Percentiles rank a stretch among this genome's conserved stretches.
Evolutionary conservation across 2,329 filamentous ascomycete genomes (phyloP).

Genomic region (Colletotrichum sp.): DNA sequence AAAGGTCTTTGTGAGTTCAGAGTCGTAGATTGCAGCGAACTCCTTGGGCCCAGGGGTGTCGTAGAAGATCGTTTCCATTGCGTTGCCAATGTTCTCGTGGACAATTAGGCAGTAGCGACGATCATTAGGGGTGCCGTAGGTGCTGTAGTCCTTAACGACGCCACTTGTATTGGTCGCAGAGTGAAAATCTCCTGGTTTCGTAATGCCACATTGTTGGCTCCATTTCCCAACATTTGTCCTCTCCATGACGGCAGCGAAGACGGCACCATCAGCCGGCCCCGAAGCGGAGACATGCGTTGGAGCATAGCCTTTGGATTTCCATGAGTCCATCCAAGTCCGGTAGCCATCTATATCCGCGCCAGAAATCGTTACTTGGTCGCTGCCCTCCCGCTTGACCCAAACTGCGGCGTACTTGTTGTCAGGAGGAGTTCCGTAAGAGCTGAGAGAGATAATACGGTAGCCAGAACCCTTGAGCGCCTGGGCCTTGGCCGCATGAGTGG

Average conservation of each 20-base stretch:
- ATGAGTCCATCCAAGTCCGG: slow-evolving; percentile 6
- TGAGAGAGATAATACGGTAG: slow-evolving; percentile 21
- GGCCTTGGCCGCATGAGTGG: neutral
- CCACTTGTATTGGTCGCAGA: neutral
- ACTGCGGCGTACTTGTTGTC: slow-evolving; percentile 12
- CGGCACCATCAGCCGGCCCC: slow-evolving; percentile 1
- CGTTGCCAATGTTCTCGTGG: slow-evolving; percentile 16
- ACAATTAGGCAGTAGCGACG: slow-evolving; percentile 14
- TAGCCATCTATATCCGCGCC: slow-evolving; percentile 7
- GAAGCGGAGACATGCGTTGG: slow-evolving; percentile 16
- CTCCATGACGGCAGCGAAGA: slow-evolving; percentile 23
- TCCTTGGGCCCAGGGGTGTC: neutral
- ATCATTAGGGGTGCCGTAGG: slow-evolving; percentile 8
- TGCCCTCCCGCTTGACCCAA: slow-evolving; percentile 8
- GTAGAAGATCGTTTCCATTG: slow-evolving; percentile 8
- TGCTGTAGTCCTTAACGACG: slow-evolving; percentile 2
- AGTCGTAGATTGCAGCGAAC: neutral
- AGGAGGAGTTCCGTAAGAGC: slow-evolving; percentile 7
- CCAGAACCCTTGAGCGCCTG: slow-evolving; percentile 1
- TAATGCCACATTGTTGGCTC: slow-evolving; percentile 10
- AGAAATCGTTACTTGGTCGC: neutral
- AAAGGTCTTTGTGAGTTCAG: slow-evolving; percentile 17
- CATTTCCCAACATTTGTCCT: slow-evolving; percentile 3
- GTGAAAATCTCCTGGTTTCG: neutral
- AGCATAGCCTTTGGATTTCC: slow-evolving; percentile 13